These are phyloP conservation scores for Sideroxylon spinosum DNA, from an alignment of 179 eudicot species.

Conservation along the genomic window DNA sequence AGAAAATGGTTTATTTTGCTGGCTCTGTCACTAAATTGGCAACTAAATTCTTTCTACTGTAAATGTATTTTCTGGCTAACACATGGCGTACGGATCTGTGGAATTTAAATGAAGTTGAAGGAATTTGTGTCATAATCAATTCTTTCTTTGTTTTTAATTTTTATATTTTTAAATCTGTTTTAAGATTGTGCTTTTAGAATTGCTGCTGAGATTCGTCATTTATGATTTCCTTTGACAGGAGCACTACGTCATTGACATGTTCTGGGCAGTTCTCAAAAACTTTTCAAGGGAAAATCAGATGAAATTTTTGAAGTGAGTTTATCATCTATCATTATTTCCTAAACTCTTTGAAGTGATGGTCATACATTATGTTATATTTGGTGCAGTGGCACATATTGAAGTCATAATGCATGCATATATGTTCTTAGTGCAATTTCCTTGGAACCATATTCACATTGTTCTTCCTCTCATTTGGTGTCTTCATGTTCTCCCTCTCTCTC, in stretches of 20 bases:
- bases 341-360: not conserved
- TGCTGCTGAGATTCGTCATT: not conserved
- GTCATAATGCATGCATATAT: not conserved
- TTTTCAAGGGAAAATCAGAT: conserved; percentile 73
- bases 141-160: no score
- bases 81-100: not conserved
- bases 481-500: no score
- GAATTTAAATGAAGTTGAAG: not conserved
- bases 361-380: not conserved
- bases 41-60: not conserved
- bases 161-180: not conserved
- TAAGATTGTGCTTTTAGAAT: not conserved
- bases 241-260: conserved; percentile 87
- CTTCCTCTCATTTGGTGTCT: not conserved
- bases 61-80: not conserved
- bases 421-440: not conserved
- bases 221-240: conserved; percentile 54
- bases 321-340: not conserved
- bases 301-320: conserved; percentile 88
- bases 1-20: not conserved
- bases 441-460: not conserved
- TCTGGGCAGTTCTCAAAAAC: conserved; percentile 82
- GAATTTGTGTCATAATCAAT: no score
- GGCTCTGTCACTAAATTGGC: not conserved
- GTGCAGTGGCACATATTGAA: not conserved